Evolutionary conservation across 805 yeast species (phyloP), one percentile per base, ranked within the genome.

Genomic region (Yamadazyma scolyti): DNA sequence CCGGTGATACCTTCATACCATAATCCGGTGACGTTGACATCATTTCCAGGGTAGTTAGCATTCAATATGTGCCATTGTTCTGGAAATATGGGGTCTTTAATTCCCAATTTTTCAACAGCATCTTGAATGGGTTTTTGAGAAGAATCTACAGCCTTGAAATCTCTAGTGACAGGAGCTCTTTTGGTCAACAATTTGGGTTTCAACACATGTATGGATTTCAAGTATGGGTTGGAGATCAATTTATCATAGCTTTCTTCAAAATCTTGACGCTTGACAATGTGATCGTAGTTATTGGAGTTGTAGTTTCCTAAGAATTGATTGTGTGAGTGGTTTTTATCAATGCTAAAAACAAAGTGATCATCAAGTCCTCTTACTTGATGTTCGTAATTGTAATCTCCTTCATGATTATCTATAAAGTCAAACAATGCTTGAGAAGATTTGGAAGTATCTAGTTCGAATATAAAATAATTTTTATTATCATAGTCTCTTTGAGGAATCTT

Each of bases 61-160:
- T 93, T 93, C 23, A 83, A 59, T n/a, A 93, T 57, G 57, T 90
- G 97, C 98, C 98, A 93, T 58, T 93, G 98, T 22, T 72, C 66
- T 8, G 58, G 54, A 50, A 93, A 90, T n/a, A 72, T 58, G 0
- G 98, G 98, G 59, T 93, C 98, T 12, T 70, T 54, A 31, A 93
- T 90, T 7, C 58, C 61, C 32, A 88, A 73, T 33, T 68, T 56
- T 13, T 70, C 63, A 35, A 64, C 62, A 0, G 75, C 81, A 6
- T 70, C 62, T 26, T 57, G 56, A 6, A 76, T 50, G 0, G 67
- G 66, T 27, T 53, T 44, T 52, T 71, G 58, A 8, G 80, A 68
- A 1, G 83, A 76, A 47, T 78, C 88, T 5, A 58, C 57, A 3
- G 52, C 46, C 10, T 10, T 18, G 21, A 40, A 27, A 7, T 19